Evolutionary conservation across 1,139 yeast species (phyloP).

Genomic region (Protomyces arabidopsidicola): DNA sequence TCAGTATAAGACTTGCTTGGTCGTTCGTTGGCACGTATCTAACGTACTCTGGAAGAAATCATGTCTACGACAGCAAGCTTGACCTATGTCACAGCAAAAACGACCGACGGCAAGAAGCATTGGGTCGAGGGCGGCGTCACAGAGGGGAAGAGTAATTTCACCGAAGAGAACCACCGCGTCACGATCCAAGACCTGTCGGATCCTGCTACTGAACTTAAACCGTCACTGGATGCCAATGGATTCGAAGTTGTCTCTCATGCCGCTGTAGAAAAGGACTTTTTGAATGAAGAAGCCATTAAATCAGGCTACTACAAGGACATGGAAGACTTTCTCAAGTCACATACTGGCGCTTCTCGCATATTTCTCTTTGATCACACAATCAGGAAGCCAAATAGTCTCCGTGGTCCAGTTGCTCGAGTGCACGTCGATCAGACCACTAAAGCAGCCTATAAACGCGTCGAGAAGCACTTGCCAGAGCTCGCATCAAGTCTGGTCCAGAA

Average conservation of each 20-base stretch:
- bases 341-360: slow-evolving; percentile 31
- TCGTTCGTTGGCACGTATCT: no score
- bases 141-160: slow-evolving; percentile 2
- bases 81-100: slow-evolving; percentile 10
- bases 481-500: slow-evolving; percentile 32
- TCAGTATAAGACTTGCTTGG: no score
- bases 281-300: slow-evolving; percentile 10
- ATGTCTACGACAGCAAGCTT: neutral
- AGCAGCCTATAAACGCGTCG: slow-evolving; percentile 34
- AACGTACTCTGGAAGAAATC: no score
- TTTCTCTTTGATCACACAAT: slow-evolving; percentile 36
- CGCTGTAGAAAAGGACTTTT: slow-evolving; percentile 2
- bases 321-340: slow-evolving; percentile 9
- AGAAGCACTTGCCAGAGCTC: slow-evolving; percentile 34
- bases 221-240: slow-evolving; percentile 10
- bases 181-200: slow-evolving; percentile 1
- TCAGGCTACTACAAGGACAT: slow-evolving; percentile 17
- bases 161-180: neutral
- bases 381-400: slow-evolving; percentile 32
- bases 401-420: slow-evolving; percentile 34
- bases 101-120: slow-evolving; percentile 21
- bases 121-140: slow-evolving; percentile 24
- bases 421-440: slow-evolving; percentile 36
- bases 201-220: neutral
- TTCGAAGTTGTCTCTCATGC: slow-evolving; percentile 2